Evolutionary conservation across 768 basidiomycete genomes (phyloP), one percentile per base, ranked within the genome.

Genomic region (Suillus fuscotomentosus): DNA sequence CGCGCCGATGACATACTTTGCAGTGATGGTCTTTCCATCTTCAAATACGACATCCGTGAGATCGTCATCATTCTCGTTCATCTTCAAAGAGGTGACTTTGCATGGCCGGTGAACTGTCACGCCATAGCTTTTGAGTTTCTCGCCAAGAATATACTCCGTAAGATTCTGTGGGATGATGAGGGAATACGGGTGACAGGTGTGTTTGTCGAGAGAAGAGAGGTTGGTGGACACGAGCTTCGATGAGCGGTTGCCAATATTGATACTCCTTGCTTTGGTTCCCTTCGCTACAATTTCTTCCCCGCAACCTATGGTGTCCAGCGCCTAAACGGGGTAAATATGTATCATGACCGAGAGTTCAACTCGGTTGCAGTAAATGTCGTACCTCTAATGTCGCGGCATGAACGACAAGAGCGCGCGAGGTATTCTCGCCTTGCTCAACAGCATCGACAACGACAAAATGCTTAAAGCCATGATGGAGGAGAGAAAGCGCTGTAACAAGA

Each of bases 331-430:
- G 67, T 9, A 80, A 7, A 1, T 54, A 8, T 64, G 45, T 77
- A 71, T 77, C 13, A 53, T 73, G 69, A 31, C 80, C 73, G 10
- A 63, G 31, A 31, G 31, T 31, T 31, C 31, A 31, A 31, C 31
- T 31, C 31, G 4, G 27, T 7, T 22, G 63, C 1, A 20, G 48
- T 62, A 22, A n/a, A 48, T 11, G 27, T 27, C 72, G 51, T 65
- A 82, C 84, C 74, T 86, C 85, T 15, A 86, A 73, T 11, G 85
- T 86, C 39, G 82, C 80, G 39, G 85, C 81, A 66, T 86, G 85
- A 36, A 86, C 69, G 1, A 79, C 75, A 5, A 81, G 64, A 0
- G 85, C 83, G 24, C 84, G 80, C 11, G 84, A 83, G 9, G 72
- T 70, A 56, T 76, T 75, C 60, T 74, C 67, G 36, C 77, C 77